Evolutionary conservation across 192 early-diverging fungal genomes (phyloP), one percentile per base, ranked within the genome.

Genomic region (Phycomyces blakesleeanus): DNA sequence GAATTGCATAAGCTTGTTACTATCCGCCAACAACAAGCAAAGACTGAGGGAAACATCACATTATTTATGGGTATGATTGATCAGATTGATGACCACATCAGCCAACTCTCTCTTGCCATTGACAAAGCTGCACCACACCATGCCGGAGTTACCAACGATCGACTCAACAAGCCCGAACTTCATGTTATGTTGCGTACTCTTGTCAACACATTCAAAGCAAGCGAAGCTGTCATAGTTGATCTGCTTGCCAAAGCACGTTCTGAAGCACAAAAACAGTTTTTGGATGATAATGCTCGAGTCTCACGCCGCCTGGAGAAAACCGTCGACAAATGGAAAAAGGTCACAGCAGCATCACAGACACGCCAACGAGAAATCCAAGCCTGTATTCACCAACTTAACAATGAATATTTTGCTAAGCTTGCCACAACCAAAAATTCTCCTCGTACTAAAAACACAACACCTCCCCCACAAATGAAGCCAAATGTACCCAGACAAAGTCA

Each of bases 281-380:
- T 69, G 22, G 59, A 69, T 51, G 67, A 69, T 20, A 61, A 69
- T 27, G 59, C 49, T 8, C 42, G 60, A 59, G 71, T 82, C 49
- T 71, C 77, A 2, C 55, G 73, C 18, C 79, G 75, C 24, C 53
- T 79, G 18, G 74, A 78, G 20, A 66, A 74, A 2, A 66, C 72
- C 0, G 67, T 66, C 5, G 79, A 83, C 51, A 68, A 73, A 40
- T 84, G 80, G 80, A 51, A 64, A 24, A 71, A 71, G 29, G 59
- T 75, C 11, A 71, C 78, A 59, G 53, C 51, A 10, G 53, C 61
- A 15, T 72, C 78, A 5, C 18, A 66, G 11, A 67, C 76, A 27
- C 76, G 76, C 64, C 72, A 66, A 59, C 69, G 81, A 40, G 80
- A 80, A 51, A 58, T 84, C 16, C 64, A 63, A 29, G 41, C 47